These are phyloP conservation scores for Psidium guajava DNA, from an alignment of 345 rosid species.

Conservation along the genomic window DNA sequence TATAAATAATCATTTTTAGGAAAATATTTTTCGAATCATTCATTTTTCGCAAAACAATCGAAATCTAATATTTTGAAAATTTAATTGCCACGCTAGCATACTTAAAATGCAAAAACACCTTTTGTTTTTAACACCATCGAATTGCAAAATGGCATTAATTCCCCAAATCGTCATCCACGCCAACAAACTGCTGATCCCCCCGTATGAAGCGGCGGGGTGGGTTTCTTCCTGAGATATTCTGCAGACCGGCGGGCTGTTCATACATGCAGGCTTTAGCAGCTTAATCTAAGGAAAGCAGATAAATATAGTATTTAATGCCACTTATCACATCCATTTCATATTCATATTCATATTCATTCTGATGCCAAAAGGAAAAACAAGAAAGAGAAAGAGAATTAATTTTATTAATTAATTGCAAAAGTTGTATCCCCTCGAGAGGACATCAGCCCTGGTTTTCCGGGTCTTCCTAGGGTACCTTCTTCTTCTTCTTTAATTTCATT, in stretches of 20 bases:
- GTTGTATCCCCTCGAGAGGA: constrained; percentile 27
- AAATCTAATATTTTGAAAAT: too few relatives aligned
- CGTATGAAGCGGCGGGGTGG: not conserved
- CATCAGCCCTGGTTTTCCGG: constrained; percentile 40
- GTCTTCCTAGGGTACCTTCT: not conserved
- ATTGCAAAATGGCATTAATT: not conserved
- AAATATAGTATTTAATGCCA: not conserved
- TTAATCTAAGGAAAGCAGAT: not conserved
- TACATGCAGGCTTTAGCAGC: not conserved
- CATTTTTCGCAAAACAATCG: too few relatives aligned
- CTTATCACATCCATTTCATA: not conserved
- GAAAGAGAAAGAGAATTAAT: not conserved
- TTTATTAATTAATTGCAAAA: not conserved
- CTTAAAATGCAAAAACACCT: too few relatives aligned
- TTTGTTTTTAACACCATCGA: not conserved
- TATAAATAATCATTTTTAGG: too few relatives aligned
- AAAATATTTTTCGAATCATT: too few relatives aligned
- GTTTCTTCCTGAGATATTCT: not conserved
- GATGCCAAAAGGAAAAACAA: not conserved
- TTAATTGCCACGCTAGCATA: too few relatives aligned
- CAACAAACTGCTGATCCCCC: not conserved
- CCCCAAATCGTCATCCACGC: not conserved
- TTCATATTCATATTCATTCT: not conserved
- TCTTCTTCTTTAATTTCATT: not conserved
- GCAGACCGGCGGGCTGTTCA: not conserved